A percentile compares a stretch with the other conserved stretches of the same genome.
phyloP scores from a whole-genome alignment of 2,329 filamentous ascomycete species.

The Didymella pinodella region DNA sequence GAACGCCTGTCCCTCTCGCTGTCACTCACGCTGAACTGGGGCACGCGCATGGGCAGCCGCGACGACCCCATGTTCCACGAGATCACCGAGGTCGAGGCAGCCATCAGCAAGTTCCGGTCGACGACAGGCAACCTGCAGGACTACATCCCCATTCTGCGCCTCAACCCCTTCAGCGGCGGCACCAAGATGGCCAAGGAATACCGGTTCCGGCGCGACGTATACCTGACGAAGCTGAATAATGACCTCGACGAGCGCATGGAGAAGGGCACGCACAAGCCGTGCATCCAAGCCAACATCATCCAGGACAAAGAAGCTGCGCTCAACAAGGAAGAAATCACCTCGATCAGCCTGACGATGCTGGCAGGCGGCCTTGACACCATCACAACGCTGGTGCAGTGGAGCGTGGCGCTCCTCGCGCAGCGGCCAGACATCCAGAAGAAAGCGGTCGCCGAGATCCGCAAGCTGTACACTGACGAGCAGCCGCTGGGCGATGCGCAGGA shows the following conservation, averaged over 20 bases:
- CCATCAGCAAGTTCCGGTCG: slow-evolving; percentile 66
- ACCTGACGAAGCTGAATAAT: slow-evolving; percentile 64
- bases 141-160: slow-evolving; percentile 65
- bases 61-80: slow-evolving; percentile 68
- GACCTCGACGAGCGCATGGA: slow-evolving; percentile 68
- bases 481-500: slow-evolving; percentile 68
- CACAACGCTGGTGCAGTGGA: slow-evolving; percentile 71
- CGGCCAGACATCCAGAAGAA: slow-evolving; percentile 69
- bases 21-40: slow-evolving; percentile 72
- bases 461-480: slow-evolving; percentile 60
- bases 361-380: slow-evolving; percentile 73
- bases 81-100: slow-evolving; percentile 69
- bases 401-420: slow-evolving; percentile 66
- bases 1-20: slow-evolving; percentile 70
- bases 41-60: slow-evolving; percentile 66
- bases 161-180: slow-evolving; percentile 69
- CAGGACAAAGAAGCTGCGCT: slow-evolving; percentile 69
- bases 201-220: slow-evolving; percentile 66
- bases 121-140: slow-evolving; percentile 69
- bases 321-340: slow-evolving; percentile 68
- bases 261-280: slow-evolving; percentile 67
- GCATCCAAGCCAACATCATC: slow-evolving; percentile 73
- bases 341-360: slow-evolving; percentile 73
- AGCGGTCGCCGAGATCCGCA: slow-evolving; percentile 64
- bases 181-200: slow-evolving; percentile 67